Conservation (phyloP, 306 rosid genomes). For the Adenanthera pavonina region DNA sequence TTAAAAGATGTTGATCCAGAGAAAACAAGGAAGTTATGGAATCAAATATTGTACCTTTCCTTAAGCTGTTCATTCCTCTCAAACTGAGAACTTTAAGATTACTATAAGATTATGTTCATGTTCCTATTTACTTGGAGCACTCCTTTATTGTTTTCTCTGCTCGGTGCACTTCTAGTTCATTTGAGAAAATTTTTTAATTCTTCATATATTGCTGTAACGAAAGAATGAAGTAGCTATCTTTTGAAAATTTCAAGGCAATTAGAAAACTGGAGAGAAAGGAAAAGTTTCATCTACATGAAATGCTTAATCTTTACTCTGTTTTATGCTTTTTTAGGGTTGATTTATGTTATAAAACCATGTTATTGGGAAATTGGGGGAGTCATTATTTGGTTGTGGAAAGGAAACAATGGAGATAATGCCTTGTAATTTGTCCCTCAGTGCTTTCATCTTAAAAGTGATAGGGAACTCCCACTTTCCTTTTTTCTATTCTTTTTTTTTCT, state of each 20-base stretch:
- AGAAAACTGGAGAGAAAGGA: not conserved
- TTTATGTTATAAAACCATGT: not conserved
- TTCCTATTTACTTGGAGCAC: not conserved
- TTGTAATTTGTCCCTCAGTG: not conserved
- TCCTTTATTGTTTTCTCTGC: not conserved
- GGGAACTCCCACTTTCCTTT: not conserved
- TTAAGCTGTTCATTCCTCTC: slow-evolving; percentile 12
- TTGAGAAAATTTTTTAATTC: not conserved
- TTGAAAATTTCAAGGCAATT: not conserved
- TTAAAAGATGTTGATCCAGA: slow-evolving; percentile 34
- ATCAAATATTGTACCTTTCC: slow-evolving; percentile 9
- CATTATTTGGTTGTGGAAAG: not conserved
- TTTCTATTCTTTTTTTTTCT: not conserved
- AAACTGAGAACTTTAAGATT: not conserved
- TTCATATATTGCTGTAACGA: not conserved
- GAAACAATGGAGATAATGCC: not conserved
- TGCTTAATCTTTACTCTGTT: not conserved
- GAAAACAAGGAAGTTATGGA: slow-evolving; percentile 9
- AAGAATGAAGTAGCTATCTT: not conserved
- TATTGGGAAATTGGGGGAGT: not conserved
- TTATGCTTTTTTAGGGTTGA: too few relatives aligned
- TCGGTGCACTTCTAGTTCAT: not conserved
- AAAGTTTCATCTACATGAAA: not conserved
- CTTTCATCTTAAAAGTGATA: not conserved
- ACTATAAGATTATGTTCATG: not conserved